Evolutionary conservation across 495 filamentous ascomycete species (phyloP), one percentile per base, ranked within the genome.

Genomic region (Neurospora intermedia): DNA sequence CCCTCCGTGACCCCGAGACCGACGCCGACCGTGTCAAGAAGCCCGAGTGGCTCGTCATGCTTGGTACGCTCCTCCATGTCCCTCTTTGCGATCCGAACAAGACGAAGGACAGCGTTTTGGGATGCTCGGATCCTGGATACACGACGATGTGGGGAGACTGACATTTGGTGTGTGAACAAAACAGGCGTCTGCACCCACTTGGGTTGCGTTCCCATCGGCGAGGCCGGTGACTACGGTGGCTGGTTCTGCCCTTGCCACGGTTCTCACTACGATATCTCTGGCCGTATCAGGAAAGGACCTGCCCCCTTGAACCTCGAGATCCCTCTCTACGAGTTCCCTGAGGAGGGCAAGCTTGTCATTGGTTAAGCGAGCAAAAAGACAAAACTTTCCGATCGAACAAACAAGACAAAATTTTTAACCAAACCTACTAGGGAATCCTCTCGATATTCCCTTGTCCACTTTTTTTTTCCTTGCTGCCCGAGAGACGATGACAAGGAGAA

Each of bases 171-270:
- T 31, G 23, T 62, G 39, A 41, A 46, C 0, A 39, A 42, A 46
- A 69, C 74, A 95, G 93, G 93, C 83, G 94, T 99, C 83, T 99
- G 96, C 91, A 99, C 96, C 78, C 96, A 99, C 84, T 86, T 99
- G 78, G 96, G 96, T 83, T 99, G 96, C 87, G 96, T 99, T 71
- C 96, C 96, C 76, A 98, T 99, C 83, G 96, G 96, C 81, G 96
- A 99, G 87, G 92, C 96, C 74, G 96, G 96, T 81, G 96, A 99
- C 83, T 99, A 86, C 82, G 96, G 96, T 79, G 96, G 96, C 79
- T 99, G 96, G 96, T 99, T 99, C 91, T 99, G 96, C 87, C 96
- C 96, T 74, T 99, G 96, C 91, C 96, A 99, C 88, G 96, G 96
- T 81, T 97, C 94, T 72, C 96, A 99, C 87, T 99, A 99, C 89